phyloP scores from a whole-genome alignment of 768 basidiomycete species.

The Phallus indusiatus region DNA sequence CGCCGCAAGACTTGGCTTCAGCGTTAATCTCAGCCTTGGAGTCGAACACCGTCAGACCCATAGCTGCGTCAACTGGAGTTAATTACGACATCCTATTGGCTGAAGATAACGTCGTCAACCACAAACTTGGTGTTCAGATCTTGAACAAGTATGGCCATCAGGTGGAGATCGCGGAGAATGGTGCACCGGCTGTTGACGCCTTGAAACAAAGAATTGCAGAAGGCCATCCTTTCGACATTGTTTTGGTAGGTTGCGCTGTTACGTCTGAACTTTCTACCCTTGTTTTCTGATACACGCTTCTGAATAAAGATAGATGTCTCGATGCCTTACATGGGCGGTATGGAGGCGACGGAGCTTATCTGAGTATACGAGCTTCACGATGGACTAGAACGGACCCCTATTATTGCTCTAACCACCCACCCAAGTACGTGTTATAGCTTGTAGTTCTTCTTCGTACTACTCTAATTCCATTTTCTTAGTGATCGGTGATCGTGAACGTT shows the following conservation, averaged over 20 bases:
- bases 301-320: constrained; percentile 84
- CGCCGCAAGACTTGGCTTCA: constrained; percentile 79
- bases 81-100: constrained; percentile 90
- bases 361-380: constrained; percentile 73
- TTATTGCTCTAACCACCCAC: constrained; percentile 95
- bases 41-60: constrained; percentile 85
- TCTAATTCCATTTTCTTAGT: constrained; percentile 35
- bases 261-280: background rate
- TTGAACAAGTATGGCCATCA: constrained; percentile 92
- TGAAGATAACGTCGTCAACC: constrained; percentile 94
- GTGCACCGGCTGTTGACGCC: constrained; percentile 84
- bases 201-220: constrained; percentile 71
- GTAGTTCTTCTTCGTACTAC: background rate
- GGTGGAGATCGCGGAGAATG: constrained; percentile 97
- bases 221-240: constrained; percentile 78
- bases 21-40: constrained; percentile 92
- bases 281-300: constrained; percentile 3
- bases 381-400: constrained; percentile 67
- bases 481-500: constrained; percentile 80
- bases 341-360: constrained; percentile 93
- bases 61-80: constrained; percentile 76
- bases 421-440: constrained; percentile 56
- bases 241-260: constrained; percentile 52
- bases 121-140: constrained; percentile 94
- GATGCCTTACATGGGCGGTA: constrained; percentile 98